Evolutionary conservation across 805 yeast genomes (phyloP).

Genomic region (Middelhovenomyces tepae): DNA sequence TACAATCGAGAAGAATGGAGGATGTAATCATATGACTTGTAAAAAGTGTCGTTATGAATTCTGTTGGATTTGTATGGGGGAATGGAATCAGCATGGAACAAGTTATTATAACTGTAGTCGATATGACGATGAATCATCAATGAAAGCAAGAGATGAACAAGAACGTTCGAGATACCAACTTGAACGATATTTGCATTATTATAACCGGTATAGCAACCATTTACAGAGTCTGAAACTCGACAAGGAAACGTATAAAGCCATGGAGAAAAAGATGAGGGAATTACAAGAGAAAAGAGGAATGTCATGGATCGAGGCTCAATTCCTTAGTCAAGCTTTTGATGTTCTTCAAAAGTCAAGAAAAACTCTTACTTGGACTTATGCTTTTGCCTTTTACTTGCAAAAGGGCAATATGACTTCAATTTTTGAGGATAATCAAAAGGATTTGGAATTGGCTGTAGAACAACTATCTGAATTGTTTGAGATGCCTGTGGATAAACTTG

Average conservation of each 20-base stretch:
- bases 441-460: constrained; percentile 58
- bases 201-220: constrained; percentile 65
- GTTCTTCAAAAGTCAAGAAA: constrained; percentile 60
- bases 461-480: constrained; percentile 55
- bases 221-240: constrained; percentile 71
- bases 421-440: constrained; percentile 64
- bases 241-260: constrained; percentile 47
- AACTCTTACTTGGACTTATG: constrained; percentile 85
- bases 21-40: constrained; percentile 96
- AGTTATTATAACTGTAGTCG: constrained; percentile 58
- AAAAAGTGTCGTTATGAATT: constrained; percentile 67
- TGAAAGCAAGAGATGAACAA: constrained; percentile 32
- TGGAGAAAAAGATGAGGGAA: constrained; percentile 53
- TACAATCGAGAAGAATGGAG: constrained; percentile 86
- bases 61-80: constrained; percentile 86
- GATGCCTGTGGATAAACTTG: constrained; percentile 27
- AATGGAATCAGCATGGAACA: constrained; percentile 64
- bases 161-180: constrained; percentile 41
- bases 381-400: constrained; percentile 60
- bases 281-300: constrained; percentile 56
- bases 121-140: constrained; percentile 38
- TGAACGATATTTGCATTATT: constrained; percentile 64
- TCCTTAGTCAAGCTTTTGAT: constrained; percentile 62
- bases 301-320: constrained; percentile 86
- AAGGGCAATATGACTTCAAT: constrained; percentile 45